Percentiles rank a stretch among this genome's conserved stretches.
Conservation (phyloP, 2,329 filamentous ascomycete genomes). For the Penicillium vulpinum region DNA sequence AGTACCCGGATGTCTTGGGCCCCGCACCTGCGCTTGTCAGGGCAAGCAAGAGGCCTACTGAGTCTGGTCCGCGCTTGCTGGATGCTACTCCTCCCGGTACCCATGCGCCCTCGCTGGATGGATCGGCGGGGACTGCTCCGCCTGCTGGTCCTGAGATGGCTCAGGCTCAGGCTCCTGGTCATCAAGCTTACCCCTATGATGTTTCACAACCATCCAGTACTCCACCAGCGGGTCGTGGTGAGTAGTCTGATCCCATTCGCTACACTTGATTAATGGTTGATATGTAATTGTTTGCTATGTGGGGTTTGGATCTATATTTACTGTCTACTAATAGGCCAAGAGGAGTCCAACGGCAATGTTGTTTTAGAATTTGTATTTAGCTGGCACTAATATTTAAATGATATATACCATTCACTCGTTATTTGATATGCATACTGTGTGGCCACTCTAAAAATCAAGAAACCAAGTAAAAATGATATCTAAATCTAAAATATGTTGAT, state of each 20-base stretch:
- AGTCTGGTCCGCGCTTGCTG: constrained; percentile 18
- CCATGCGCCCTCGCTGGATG: not conserved
- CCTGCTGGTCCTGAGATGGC: constrained; percentile 10
- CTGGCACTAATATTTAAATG: constrained; percentile 1
- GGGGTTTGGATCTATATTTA: not conserved
- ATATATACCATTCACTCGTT: not conserved
- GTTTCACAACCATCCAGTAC: constrained; percentile 4
- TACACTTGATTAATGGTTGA: not conserved
- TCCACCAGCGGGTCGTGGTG: not conserved
- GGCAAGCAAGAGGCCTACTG: constrained; percentile 23
- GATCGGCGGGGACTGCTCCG: not conserved
- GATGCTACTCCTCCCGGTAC: constrained; percentile 7
- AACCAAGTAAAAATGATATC: not conserved
- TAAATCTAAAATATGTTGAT: not conserved
- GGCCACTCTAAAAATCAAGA: not conserved
- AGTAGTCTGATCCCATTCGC: constrained; percentile 14
- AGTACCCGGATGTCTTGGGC: constrained; percentile 32
- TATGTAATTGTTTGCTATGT: not conserved
- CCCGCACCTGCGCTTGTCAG: constrained; percentile 26
- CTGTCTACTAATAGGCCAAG: not conserved
- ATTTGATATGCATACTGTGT: not conserved
- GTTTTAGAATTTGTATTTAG: not conserved
- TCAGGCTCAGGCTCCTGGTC: not conserved
- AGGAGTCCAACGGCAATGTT: not conserved
- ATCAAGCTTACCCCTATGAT: not conserved